phyloP scores from a whole-genome alignment of 768 basidiomycete species.

The Cubamyces lactineus region DNA sequence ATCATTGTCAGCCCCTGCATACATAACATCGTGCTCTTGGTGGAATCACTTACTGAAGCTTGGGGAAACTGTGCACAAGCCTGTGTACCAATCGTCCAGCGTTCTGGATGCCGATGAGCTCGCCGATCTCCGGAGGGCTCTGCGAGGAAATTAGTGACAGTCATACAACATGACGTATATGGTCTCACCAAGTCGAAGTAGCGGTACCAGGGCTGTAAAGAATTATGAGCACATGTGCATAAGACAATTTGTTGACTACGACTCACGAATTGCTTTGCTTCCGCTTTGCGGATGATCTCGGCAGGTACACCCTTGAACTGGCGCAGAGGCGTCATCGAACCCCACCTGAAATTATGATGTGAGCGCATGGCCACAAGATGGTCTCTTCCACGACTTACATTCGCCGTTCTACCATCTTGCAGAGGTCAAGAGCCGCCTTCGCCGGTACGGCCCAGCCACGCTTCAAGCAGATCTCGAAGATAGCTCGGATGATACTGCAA shows the following conservation, averaged over 20 bases:
- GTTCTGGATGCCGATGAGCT: conserved; percentile 91
- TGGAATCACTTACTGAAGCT: conserved; percentile 67
- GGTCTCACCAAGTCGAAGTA: conserved; percentile 82
- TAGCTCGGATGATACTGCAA: conserved; percentile 84
- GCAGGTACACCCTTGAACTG: conserved; percentile 92
- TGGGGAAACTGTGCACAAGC: conserved; percentile 95
- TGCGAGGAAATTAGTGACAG: conserved; percentile 26
- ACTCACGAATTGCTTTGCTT: conserved; percentile 95
- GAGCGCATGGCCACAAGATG: not conserved
- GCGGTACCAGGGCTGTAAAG: conserved; percentile 85
- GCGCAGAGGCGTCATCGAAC: conserved; percentile 94
- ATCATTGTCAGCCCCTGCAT: not conserved
- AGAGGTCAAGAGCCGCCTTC: conserved; percentile 86
- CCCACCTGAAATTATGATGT: conserved; percentile 67
- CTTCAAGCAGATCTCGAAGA: conserved; percentile 97
- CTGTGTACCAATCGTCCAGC: conserved; percentile 91
- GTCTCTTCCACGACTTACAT: conserved; percentile 52
- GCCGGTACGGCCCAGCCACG: conserved; percentile 98
- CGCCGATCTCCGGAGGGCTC: conserved; percentile 90
- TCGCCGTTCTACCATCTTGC: conserved; percentile 92
- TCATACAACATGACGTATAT: not conserved
- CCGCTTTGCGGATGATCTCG: conserved; percentile 87
- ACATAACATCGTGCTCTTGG: not conserved
- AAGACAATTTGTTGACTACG: not conserved
- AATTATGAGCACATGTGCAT: conserved; percentile 1